Conservation (phyloP, 768 basidiomycete species). For the Harrya chromipes region DNA sequence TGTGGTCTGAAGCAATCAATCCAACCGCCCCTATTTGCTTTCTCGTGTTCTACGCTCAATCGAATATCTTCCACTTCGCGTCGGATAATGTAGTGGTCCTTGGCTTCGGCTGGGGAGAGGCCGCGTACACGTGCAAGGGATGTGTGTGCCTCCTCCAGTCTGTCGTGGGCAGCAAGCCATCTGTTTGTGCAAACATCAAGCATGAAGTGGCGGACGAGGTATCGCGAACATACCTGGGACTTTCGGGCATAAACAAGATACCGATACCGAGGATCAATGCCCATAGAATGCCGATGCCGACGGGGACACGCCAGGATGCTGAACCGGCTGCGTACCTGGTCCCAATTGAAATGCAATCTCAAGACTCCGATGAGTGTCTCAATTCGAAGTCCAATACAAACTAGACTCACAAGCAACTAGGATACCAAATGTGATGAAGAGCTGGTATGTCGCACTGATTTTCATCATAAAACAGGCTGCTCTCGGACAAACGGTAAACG, state of each 20-base stretch:
- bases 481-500: neutral
- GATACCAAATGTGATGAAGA: constrained; percentile 71
- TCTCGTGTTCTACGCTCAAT: constrained; percentile 49
- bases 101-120: constrained; percentile 38
- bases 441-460: constrained; percentile 47
- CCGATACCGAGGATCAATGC: constrained; percentile 58
- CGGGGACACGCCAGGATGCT: constrained; percentile 59
- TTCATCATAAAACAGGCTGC: neutral
- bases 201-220: neutral
- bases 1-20: constrained; percentile 58
- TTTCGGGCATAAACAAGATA: constrained; percentile 70
- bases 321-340: constrained; percentile 47
- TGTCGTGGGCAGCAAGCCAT: constrained; percentile 54
- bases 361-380: neutral
- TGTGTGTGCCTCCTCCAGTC: constrained; percentile 45
- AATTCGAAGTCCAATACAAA: neutral
- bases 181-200: constrained; percentile 23
- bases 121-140: constrained; percentile 51
- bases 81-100: constrained; percentile 40
- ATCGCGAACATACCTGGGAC: constrained; percentile 40
- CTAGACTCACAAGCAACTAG: constrained; percentile 53
- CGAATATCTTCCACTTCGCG: constrained; percentile 56
- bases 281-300: constrained; percentile 63
- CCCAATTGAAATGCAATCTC: constrained; percentile 69
- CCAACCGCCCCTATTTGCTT: constrained; percentile 50